Evolutionary conservation across 2,329 filamentous ascomycete genomes (phyloP), one percentile per base, ranked within the genome.

Genomic region (Fusarium incarnatum): DNA sequence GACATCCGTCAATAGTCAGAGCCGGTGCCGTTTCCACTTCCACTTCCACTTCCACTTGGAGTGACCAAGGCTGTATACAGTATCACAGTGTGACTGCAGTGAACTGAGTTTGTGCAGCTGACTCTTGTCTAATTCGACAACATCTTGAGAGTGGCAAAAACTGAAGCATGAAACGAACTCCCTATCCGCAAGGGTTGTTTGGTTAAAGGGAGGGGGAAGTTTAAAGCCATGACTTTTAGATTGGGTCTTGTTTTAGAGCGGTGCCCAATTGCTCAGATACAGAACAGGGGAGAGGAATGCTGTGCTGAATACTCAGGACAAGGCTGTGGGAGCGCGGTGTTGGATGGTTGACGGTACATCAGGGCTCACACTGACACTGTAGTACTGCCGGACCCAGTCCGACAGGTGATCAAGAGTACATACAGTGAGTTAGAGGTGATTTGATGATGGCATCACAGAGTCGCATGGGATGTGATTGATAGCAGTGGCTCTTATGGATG

Each of bases 41-140:
- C 34, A 46, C 54, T 60, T 58, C 60, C n/a, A n/a, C 27, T 28
- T 28, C 27, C 63, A 56, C 42, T 41, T 40, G 37, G 47, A 44
- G 47, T 20, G 46, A 42, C 52, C 50, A 66, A 67, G 56, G 57
- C 49, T 57, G 53, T 59, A 67, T 49, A 68, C 59, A 68, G 57
- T 58, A 37, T 55, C 34, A 60, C 64, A 68, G 55, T 66, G 65
- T 45, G 18, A 25, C 23, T 37, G 42, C 8, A 23, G 5, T 44
- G 41, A 52, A 56, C 57, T 28, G 47, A n/a, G 42, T 27, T n/a
- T 30, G 32, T 18, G 22, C 4, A 15, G 32, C 12, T 15, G 40
- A 40, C 46, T 50, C 42, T 42, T 40, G 34, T 45, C 40, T 32
- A 25, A 40, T 48, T 60, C 60, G 37, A 22, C 30, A 65, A 8